Evolutionary conservation across 768 basidiomycete genomes (phyloP).

Genomic region (Boletus huronensis): DNA sequence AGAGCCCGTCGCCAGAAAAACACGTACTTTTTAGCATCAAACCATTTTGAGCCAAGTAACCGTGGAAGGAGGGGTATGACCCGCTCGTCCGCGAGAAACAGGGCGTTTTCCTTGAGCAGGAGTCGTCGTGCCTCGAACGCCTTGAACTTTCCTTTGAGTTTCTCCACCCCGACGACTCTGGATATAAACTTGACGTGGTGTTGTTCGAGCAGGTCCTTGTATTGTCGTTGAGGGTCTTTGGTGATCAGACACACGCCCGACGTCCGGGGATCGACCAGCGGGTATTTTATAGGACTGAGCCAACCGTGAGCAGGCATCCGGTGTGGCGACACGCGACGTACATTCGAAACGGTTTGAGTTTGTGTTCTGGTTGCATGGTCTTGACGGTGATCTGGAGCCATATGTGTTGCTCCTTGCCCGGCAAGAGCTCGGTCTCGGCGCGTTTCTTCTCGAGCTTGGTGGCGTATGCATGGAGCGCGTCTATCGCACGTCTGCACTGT

Average conservation of each 20-base stretch:
- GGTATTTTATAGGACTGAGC: conserved; percentile 66
- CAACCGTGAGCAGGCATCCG: background rate
- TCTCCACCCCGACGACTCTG: conserved; percentile 84
- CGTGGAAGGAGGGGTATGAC: conserved; percentile 84
- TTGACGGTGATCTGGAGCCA: conserved; percentile 91
- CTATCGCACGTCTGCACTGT: conserved; percentile 77
- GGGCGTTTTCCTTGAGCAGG: conserved; percentile 81
- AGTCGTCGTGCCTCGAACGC: conserved; percentile 78
- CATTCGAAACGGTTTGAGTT: conserved; percentile 83
- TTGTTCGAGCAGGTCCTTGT: conserved; percentile 85
- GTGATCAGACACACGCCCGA: conserved; percentile 85
- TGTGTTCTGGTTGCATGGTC: conserved; percentile 68
- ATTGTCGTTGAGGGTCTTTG: conserved; percentile 93
- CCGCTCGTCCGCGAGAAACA: conserved; percentile 93
- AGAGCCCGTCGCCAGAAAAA: background rate
- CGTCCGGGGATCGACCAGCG: conserved; percentile 78
- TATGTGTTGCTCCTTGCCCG: conserved; percentile 76
- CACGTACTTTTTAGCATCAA: conserved; percentile 91
- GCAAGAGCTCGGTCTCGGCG: conserved; percentile 71
- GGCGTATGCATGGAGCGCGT: conserved; percentile 73
- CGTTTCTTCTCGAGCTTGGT: conserved; percentile 58
- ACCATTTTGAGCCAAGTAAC: conserved; percentile 86
- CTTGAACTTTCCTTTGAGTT: conserved; percentile 93
- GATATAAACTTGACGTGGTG: conserved; percentile 86
- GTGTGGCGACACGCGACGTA: conserved; percentile 38